Evolutionary conservation across 2,329 filamentous ascomycete genomes (phyloP).

Genomic region (Fusarium sp.): DNA sequence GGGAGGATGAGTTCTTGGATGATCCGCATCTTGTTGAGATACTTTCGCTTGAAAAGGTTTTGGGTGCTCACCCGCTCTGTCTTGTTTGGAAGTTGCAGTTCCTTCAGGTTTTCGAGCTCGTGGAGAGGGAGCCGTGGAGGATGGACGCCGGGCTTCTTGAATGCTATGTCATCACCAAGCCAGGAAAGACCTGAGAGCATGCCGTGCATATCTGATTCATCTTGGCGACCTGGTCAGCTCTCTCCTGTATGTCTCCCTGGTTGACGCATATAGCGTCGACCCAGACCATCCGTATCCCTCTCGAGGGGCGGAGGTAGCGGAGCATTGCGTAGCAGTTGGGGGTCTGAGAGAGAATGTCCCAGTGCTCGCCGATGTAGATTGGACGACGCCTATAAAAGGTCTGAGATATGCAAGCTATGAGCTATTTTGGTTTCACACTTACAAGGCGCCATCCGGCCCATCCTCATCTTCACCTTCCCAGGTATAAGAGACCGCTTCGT

Average conservation of each 20-base stretch:
- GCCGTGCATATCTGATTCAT: not conserved
- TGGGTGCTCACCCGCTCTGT: not conserved
- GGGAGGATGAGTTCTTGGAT: not conserved
- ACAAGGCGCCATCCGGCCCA: not conserved
- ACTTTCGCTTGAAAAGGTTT: not conserved
- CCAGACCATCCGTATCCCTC: not conserved
- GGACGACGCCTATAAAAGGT: not conserved
- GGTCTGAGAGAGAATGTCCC: not conserved
- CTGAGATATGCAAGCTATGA: not conserved
- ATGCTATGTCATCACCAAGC: not conserved
- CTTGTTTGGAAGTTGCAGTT: not conserved
- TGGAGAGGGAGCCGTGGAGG: not conserved
- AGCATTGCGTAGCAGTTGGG: not conserved
- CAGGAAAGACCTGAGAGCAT: not conserved
- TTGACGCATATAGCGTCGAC: not conserved
- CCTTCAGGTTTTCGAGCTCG: not conserved
- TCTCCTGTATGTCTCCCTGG: not conserved
- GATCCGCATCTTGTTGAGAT: not conserved
- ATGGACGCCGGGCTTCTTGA: not conserved
- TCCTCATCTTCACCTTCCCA: not conserved
- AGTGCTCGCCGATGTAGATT: not conserved
- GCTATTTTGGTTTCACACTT: accelerated
- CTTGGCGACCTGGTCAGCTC: not conserved
- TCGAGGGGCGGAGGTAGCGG: not conserved
- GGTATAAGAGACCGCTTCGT: not conserved